Base-by-base conservation (phyloP, 163 green algal species). In the Prototheca wickerhamii region DNA sequence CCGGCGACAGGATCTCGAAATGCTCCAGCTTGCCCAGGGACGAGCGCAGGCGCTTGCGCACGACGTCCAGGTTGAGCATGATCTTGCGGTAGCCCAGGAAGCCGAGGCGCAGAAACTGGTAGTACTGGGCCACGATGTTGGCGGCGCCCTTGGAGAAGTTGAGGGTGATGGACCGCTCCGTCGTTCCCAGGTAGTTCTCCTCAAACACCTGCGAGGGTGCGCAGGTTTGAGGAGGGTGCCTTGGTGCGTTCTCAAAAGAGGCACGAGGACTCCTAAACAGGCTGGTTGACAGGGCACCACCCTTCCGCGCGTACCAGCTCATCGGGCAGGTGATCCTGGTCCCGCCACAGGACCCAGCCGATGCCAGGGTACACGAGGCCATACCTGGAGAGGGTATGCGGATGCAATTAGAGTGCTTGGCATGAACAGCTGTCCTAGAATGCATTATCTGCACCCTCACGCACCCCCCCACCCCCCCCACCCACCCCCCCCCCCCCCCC, bases 291-390 rank as follows among this genome's bases (percentile, higher is more conserved):
- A 44, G 15, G 10, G 37, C 37, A 15, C 10, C 37, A 1, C 1
- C 15, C 37, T 44, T 44, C 37, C 1, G 37, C 15, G 37, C 37
- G 37, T 15, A 44, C 42, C 4, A 55, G 23, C 53, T 67, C 56
- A 28, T 82, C 70, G 10, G 76, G 78, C 50, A 90, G 70, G 58
- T 71, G 59, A 4, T 74, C 60, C 28, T 66, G 57, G 60, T 70
- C 69, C 3, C 76, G 61, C 70, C 71, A 89, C 12, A 89, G 67
- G 2, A 71, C 58, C 84, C 84, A 90, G 31, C 84, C 82, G 25
- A 87, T 32, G 5, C 84, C 84, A 1, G 82, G 77, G 68, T 84
- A 87, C 1, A 87, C 79, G 33, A 86, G 63, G 21, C 82, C 82
- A 53, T 84, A 87, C 69, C 69, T 81, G 69, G 34, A 68, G 33